Evolutionary conservation across 129 eudicot genomes (phyloP), one percentile per base, ranked within the genome.

Genomic region (Flaveria linearis): DNA sequence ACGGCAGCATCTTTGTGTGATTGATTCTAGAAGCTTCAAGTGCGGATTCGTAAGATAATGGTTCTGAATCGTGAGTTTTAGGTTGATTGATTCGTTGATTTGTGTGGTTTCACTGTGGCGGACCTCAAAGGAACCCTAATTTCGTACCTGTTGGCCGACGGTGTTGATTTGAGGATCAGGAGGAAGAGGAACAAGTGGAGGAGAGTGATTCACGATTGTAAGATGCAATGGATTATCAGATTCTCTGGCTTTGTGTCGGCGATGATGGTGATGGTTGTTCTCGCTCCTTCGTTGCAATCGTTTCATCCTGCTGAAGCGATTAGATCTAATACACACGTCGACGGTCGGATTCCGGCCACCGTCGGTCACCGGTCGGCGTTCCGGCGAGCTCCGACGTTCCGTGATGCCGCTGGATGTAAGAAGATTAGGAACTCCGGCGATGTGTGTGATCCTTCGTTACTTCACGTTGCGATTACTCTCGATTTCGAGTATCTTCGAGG

Each of bases 281-380:
- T 94, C 0, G 90, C 92, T 11, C 96, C 99, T 12, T 91, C 96
- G 2, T 78, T 89, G 0, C 99, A 91, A 50, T 94, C 99, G 1
- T 91, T 86, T 69, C 97, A 91, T 1, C 99, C 99, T 3, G 99
- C 97, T 3, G 97, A 94, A 84, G 99, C 99, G 14, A 94, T 94
- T 63, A 82, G 85, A 80, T 94, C 93, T 7, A 50, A 56, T 43
- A 6, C 93, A 66, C 51, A 61, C 64, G 13, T 66, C 57, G 68
- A 71, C 14, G 33, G 79, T 30, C 65, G 53, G 26, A 46, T 7
- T 11, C 45, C 52, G n/a, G 42, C 18, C 8, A 22, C 57, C 53
- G 70, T 56, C 47, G 17, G n/a, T 3, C n/a, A 51, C 60, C 76
- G 41, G 1, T 80, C 83, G 53, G 73, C 85, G 6, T 88, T 84